Conservation (phyloP, 139 green algal genomes). For the Dunaliella sp. region DNA sequence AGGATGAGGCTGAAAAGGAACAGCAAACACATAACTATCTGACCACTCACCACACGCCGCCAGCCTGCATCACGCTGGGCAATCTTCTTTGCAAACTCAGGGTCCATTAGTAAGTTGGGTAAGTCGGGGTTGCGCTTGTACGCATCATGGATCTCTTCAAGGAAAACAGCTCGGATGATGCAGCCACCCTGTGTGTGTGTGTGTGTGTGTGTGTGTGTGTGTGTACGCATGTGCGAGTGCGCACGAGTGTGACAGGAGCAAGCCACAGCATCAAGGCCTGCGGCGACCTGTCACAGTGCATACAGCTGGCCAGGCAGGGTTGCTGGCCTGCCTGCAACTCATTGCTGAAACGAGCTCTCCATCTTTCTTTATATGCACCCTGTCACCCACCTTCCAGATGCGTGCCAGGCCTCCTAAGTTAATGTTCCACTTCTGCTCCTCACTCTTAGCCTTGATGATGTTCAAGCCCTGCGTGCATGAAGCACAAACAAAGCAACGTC, state of each 20-base stretch:
- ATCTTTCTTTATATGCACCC: too few relatives aligned
- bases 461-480: slow-evolving; percentile 98
- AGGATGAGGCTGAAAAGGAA: too few relatives aligned
- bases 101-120: slow-evolving; percentile 85
- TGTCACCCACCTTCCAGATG: slow-evolving; percentile 98
- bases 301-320: too few relatives aligned
- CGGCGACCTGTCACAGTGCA: too few relatives aligned
- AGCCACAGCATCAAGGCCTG: too few relatives aligned
- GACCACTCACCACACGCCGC: slow-evolving; percentile 81
- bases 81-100: slow-evolving; percentile 74
- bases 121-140: slow-evolving; percentile 83
- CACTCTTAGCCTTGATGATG: slow-evolving; percentile 94
- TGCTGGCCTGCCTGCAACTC: too few relatives aligned
- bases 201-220: too few relatives aligned
- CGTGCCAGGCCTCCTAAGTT: slow-evolving; percentile 88
- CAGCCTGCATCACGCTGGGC: slow-evolving; percentile 74
- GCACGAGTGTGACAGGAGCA: too few relatives aligned
- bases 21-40: too few relatives aligned
- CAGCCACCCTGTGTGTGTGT: slow-evolving; percentile 92
- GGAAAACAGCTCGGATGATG: slow-evolving; percentile 97
- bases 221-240: too few relatives aligned
- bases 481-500: too few relatives aligned
- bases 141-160: slow-evolving; percentile 94
- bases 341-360: too few relatives aligned
- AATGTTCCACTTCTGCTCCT: slow-evolving; percentile 86